These are phyloP conservation scores for Chaetothyriales sp. DNA, from an alignment of 2,329 filamentous ascomycete species.

Conservation along the genomic window DNA sequence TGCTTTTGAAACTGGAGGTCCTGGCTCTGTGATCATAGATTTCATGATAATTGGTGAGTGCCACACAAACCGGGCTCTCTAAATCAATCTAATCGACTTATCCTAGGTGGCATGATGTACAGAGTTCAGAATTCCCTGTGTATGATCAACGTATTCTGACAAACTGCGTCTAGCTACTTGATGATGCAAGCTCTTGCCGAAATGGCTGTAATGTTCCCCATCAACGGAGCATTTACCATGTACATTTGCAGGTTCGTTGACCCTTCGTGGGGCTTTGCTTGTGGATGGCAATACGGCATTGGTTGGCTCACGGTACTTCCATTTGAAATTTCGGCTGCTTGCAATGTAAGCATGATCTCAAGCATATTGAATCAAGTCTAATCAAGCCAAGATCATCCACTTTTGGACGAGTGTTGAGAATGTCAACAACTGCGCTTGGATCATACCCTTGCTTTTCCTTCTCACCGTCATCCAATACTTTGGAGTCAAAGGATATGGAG, in stretches of 20 bases:
- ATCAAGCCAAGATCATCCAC: constrained; percentile 34
- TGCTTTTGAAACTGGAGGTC: constrained; percentile 26
- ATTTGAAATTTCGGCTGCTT: constrained; percentile 37
- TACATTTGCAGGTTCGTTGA: constrained; percentile 45
- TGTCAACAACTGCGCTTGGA: constrained; percentile 21
- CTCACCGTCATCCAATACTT: constrained; percentile 28
- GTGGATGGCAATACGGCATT: constrained; percentile 37
- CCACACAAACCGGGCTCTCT: no score
- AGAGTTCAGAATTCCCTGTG: no score
- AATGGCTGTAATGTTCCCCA: constrained; percentile 47
- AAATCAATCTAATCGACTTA: no score
- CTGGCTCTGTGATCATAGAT: constrained; percentile 25
- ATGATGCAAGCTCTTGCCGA: constrained; percentile 49
- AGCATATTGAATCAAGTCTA: no score
- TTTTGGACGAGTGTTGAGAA: constrained; percentile 38
- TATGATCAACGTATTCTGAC: no score
- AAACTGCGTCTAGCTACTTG: constrained; percentile 24
- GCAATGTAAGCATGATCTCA: constrained; percentile 17
- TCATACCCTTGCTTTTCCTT: constrained; percentile 16
- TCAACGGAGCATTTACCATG: constrained; percentile 51
- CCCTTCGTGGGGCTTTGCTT: constrained; percentile 36
- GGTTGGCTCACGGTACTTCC: constrained; percentile 47
- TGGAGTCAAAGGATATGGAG: constrained; percentile 38
- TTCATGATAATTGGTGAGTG: constrained; percentile 41
- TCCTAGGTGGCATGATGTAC: no score